Percentiles rank a stretch among this genome's conserved stretches.
Conservation (phyloP, 2,329 filamentous ascomycete species). For the Fusarium napiforme region DNA sequence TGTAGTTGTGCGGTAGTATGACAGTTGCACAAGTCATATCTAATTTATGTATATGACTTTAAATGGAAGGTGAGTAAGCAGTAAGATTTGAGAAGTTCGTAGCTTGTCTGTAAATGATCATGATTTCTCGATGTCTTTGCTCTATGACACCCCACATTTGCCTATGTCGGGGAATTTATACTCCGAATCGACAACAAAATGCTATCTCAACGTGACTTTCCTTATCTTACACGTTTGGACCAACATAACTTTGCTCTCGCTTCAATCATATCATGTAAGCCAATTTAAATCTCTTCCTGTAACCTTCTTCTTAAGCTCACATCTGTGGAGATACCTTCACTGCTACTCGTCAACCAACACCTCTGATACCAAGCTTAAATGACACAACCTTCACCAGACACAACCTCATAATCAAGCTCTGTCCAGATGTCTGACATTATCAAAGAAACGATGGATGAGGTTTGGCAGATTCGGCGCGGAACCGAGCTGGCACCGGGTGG, state of each 20-base stretch:
- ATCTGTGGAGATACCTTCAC: too few species aligned
- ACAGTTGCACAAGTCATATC: neutral
- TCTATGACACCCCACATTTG: neutral
- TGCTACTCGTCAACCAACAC: neutral
- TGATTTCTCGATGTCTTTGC: neutral
- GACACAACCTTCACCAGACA: neutral
- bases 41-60: neutral
- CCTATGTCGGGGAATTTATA: neutral
- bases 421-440: neutral
- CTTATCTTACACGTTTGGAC: neutral
- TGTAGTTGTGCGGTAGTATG: too few species aligned
- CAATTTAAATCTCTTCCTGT: too few species aligned
- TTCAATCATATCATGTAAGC: too few species aligned
- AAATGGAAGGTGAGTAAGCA: neutral
- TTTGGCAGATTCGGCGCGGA: rapidly evolving
- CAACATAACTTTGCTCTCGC: neutral
- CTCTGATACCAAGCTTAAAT: rapidly evolving
- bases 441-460: rapidly evolving
- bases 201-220: neutral
- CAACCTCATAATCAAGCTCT: rapidly evolving
- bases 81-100: rapidly evolving
- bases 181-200: neutral
- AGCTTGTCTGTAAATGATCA: neutral
- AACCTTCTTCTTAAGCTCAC: neutral
- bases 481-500: rapidly evolving